These are phyloP conservation scores for Aureobasidium lini DNA, from an alignment of 2,329 filamentous ascomycete species.

Conservation along the genomic window DNA sequence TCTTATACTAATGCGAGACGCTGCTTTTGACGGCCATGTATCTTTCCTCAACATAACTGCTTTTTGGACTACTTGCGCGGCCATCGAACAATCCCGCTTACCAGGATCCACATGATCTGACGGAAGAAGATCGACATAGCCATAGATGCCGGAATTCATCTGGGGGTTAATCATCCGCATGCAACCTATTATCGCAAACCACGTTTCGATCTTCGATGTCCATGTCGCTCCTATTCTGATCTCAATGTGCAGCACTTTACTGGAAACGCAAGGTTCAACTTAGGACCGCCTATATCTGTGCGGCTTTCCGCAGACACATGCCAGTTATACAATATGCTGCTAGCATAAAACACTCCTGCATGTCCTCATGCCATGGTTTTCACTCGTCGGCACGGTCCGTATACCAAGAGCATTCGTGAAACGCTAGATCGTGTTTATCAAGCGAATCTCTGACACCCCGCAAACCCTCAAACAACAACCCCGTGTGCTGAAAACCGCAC, in stretches of 20 bases:
- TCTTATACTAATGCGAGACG: background rate
- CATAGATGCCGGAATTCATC: background rate
- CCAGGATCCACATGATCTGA: background rate
- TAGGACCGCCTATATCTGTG: no score
- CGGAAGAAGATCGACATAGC: background rate
- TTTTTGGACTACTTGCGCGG: no score
- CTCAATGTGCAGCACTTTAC: background rate
- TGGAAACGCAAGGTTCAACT: background rate
- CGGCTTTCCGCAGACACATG: no score
- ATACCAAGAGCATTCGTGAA: background rate
- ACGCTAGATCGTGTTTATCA: background rate
- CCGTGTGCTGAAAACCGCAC: no score
- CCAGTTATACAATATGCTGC: no score
- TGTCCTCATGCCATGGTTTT: background rate
- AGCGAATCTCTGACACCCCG: background rate
- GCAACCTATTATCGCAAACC: background rate
- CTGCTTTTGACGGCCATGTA: background rate
- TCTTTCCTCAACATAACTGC: background rate
- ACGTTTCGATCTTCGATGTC: background rate
- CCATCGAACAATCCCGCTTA: background rate
- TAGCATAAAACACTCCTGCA: background rate
- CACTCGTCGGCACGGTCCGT: background rate
- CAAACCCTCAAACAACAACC: background rate
- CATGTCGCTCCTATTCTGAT: background rate
- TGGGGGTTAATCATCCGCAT: background rate